phyloP scores from a whole-genome alignment of 441 rosid genomes.

The Populus tomentosa region DNA sequence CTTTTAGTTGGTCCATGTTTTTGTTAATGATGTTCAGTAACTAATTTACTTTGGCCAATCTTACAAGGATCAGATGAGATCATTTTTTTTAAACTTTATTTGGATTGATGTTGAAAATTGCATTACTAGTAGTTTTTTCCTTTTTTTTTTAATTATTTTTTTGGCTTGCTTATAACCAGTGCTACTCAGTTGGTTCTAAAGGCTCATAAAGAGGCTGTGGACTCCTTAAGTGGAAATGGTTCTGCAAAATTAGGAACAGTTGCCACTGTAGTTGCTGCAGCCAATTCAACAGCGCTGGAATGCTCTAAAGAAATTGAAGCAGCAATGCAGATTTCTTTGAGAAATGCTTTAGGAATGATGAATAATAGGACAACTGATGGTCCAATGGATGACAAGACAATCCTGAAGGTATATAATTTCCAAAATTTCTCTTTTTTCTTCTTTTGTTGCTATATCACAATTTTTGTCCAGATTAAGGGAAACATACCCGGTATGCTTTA shows the following conservation, averaged over 20 bases:
- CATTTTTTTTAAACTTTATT: background rate
- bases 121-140: background rate
- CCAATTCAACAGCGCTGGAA: constrained; percentile 91
- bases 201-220: constrained; percentile 96
- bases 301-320: constrained; percentile 93
- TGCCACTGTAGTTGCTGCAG: constrained; percentile 95
- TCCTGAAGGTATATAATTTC: constrained; percentile 66
- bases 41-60: background rate
- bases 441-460: background rate
- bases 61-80: background rate
- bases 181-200: constrained; percentile 89
- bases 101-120: background rate
- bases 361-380: constrained; percentile 59
- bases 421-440: background rate
- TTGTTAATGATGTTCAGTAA: background rate
- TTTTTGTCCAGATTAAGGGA: too few species aligned
- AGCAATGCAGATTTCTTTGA: constrained; percentile 93
- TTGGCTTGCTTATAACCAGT: constrained; percentile 33
- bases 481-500: background rate
- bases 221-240: constrained; percentile 88
- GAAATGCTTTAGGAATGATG: constrained; percentile 73
- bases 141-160: background rate
- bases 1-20: background rate
- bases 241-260: constrained; percentile 87
- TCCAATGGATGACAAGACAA: constrained; percentile 89